phyloP scores from a whole-genome alignment of 129 eudicot species.

The Mikania micrantha region DNA sequence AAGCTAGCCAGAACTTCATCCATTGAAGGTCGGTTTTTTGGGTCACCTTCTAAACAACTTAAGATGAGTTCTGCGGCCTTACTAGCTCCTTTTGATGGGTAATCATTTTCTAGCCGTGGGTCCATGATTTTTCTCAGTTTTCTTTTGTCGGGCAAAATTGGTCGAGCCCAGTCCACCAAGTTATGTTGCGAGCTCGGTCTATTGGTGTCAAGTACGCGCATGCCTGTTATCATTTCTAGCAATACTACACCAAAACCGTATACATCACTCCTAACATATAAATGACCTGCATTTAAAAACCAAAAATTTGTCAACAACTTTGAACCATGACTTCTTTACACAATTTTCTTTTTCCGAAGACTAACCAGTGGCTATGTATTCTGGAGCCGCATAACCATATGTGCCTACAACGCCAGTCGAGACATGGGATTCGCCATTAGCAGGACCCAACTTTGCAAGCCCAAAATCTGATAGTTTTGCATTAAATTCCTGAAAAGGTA shows the following conservation, averaged over 20 bases:
- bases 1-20: slow-evolving; percentile 36
- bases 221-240: slow-evolving; percentile 65
- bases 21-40: slow-evolving; percentile 58
- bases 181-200: slow-evolving; percentile 56
- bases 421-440: slow-evolving; percentile 63
- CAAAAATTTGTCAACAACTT: neutral
- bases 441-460: slow-evolving; percentile 71
- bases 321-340: neutral
- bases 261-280: slow-evolving; percentile 79
- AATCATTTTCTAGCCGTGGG: slow-evolving; percentile 44
- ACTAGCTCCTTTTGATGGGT: slow-evolving; percentile 45
- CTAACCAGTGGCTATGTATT: slow-evolving; percentile 79
- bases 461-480: slow-evolving; percentile 93
- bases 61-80: slow-evolving; percentile 45
- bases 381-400: slow-evolving; percentile 88
- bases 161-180: slow-evolving; percentile 70
- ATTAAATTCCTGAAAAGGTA: slow-evolving; percentile 34
- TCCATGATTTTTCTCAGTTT: slow-evolving; percentile 57
- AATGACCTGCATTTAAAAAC: slow-evolving; percentile 49
- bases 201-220: slow-evolving; percentile 54
- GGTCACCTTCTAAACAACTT: slow-evolving; percentile 64
- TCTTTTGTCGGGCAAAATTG: slow-evolving; percentile 38
- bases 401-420: slow-evolving; percentile 81
- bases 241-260: slow-evolving; percentile 81
- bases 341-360: neutral